Evolutionary conservation across 176 grass and related monocot species (phyloP), one percentile per base, ranked within the genome.

Genomic region (Hyparrhenia diplandra): DNA sequence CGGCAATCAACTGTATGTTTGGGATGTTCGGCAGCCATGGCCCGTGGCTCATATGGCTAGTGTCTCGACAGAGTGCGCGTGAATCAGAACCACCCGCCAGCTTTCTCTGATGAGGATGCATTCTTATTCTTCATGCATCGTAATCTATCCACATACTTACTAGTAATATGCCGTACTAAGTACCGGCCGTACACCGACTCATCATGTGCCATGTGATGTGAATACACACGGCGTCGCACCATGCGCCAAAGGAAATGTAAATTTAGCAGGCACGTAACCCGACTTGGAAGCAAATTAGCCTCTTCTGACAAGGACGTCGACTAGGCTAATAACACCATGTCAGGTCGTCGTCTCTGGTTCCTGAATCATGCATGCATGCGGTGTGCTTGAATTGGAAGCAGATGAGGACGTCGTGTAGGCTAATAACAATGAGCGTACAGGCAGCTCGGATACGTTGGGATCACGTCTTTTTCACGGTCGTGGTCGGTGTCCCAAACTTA

Each of bases 1-100:
- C 78, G 70, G 49, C 70, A 75, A 35, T 13, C 37, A 60, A 69
- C 62, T 67, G 68, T n/a, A 54, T 54, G 28, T 47, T 71, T 24
- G 24, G 30, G 39, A 85, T 62, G 61, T 35, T 69, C 5, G 67
- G 34, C 52, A 37, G 29, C 54, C 8, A 57, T 23, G 54, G 5
- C 47, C 12, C 45, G 10, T 21, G 64, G 35, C 10, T n/a, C 39
- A n/a, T n/a, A 7, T 43, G 67, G 47, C 47, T 4, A 23, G 9
- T 35, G 49, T 57, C 68, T 69, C 21, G 31, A 34, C 49, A 18
- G 30, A 4, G 28, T 6, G 4, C 5, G 55, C 83, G 43, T 85
- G 18, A 49, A 74, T 58, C 60, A 36, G 5, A 2, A 13, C 21
- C 7, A 51, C 57, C 67, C 73, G 69, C 75, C 40, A 73, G 73